Conservation (phyloP, 257 asterid genomes). For the Rauvolfia tetraphylla region DNA sequence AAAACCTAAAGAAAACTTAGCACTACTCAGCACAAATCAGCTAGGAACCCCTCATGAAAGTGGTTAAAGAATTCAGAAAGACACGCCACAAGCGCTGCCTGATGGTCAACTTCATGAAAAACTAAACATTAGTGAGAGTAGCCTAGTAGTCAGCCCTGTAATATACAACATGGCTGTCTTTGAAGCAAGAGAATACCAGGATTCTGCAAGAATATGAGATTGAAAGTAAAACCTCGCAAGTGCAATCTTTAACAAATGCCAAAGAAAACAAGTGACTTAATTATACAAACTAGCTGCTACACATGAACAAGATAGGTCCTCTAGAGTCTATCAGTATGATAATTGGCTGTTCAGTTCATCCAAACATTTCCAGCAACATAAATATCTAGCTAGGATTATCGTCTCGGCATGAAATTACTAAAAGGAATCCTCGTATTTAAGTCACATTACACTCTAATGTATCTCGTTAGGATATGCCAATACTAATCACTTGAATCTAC, state of each 20-base stretch:
- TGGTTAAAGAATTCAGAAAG: neutral
- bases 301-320: too few relatives aligned
- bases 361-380: neutral
- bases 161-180: neutral
- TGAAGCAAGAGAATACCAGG: neutral
- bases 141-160: neutral
- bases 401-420: neutral
- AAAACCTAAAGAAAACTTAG: neutral
- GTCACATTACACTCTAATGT: neutral
- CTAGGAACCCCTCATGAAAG: neutral
- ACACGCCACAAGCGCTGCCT: neutral
- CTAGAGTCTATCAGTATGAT: neutral
- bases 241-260: neutral
- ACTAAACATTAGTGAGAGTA: neutral
- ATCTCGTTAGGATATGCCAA: neutral
- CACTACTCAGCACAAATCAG: neutral
- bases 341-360: neutral
- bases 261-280: neutral
- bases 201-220: neutral
- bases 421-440: neutral
- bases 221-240: neutral
- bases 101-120: neutral
- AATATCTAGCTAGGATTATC: neutral
- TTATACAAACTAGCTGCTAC: neutral
- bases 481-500: neutral